Evolutionary conservation across 306 rosid genomes (phyloP).

Genomic region (Biancaea sappan): DNA sequence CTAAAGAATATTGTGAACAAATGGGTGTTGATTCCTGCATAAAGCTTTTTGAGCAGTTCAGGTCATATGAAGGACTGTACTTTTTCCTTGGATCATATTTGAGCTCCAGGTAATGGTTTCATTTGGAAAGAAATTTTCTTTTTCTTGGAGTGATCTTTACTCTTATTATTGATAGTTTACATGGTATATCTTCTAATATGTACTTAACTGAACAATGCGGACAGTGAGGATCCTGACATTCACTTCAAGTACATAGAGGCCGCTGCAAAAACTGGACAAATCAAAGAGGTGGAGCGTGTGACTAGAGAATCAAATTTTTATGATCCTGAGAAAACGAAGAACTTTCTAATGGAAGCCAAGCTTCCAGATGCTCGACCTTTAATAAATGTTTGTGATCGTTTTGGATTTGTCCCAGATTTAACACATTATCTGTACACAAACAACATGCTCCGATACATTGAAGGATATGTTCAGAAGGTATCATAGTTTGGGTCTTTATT

Average conservation of each 20-base stretch:
- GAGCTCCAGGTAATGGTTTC: conserved; percentile 81
- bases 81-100: conserved; percentile 96
- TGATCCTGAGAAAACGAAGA: conserved; percentile 92
- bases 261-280: conserved; percentile 98
- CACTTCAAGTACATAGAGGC: conserved; percentile 99
- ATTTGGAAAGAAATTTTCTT: conserved; percentile 2
- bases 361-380: conserved; percentile 99
- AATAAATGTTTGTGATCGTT: conserved; percentile 97
- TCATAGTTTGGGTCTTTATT: not conserved
- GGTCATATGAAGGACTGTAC: conserved; percentile 95
- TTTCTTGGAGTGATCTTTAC: conserved; percentile 5
- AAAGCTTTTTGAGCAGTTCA: conserved; percentile 95
- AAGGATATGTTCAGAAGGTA: conserved; percentile 99
- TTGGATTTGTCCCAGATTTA: conserved; percentile 98
- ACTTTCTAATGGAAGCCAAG: conserved; percentile 96
- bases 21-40: conserved; percentile 93
- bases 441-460: conserved; percentile 98
- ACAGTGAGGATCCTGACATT: conserved; percentile 99
- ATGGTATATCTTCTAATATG: conserved; percentile 24
- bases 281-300: conserved; percentile 98
- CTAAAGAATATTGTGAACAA: conserved; percentile 98
- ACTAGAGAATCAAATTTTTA: conserved; percentile 99
- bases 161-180: conserved; percentile 19
- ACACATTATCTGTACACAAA: conserved; percentile 91
- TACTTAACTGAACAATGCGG: conserved; percentile 32